phyloP scores from a whole-genome alignment of 352 stramenopile genomes.

The Pseudoperonospora humuli region DNA sequence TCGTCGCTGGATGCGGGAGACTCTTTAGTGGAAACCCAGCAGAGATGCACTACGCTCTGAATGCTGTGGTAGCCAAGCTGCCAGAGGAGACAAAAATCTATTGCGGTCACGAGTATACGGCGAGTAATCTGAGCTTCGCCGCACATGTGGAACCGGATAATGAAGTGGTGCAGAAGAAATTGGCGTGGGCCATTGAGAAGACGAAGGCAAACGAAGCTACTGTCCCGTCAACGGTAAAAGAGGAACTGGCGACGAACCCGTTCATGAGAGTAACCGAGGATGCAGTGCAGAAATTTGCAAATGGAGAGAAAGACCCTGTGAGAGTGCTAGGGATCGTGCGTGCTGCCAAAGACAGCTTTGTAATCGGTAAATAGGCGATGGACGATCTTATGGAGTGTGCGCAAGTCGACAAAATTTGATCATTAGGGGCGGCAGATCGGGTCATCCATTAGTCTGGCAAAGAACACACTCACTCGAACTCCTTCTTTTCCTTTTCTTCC shows the following conservation, averaged over 20 bases:
- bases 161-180: conserved; percentile 48
- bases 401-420: too few species aligned
- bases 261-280: conserved; percentile 64
- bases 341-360: conserved; percentile 52
- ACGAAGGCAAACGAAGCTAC: conserved; percentile 52
- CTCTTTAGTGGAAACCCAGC: conserved; percentile 74
- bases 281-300: conserved; percentile 47
- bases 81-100: conserved; percentile 72
- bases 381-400: not conserved
- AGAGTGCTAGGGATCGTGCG: conserved; percentile 54
- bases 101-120: conserved; percentile 91
- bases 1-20: conserved; percentile 85
- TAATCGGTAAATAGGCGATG: conserved; percentile 48
- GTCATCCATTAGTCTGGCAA: too few species aligned
- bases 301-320: conserved; percentile 29
- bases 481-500: too few species aligned
- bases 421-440: too few species aligned
- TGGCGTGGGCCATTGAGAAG: conserved; percentile 41
- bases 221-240: conserved; percentile 80
- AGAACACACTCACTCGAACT: too few species aligned
- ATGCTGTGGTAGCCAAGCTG: conserved; percentile 65
- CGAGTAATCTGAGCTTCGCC: conserved; percentile 86
- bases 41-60: conserved; percentile 84
- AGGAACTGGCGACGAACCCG: conserved; percentile 69
- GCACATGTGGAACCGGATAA: conserved; percentile 87